phyloP scores from a whole-genome alignment of 1,284 basidiomycete species.

The Boletus semigastroideus region DNA sequence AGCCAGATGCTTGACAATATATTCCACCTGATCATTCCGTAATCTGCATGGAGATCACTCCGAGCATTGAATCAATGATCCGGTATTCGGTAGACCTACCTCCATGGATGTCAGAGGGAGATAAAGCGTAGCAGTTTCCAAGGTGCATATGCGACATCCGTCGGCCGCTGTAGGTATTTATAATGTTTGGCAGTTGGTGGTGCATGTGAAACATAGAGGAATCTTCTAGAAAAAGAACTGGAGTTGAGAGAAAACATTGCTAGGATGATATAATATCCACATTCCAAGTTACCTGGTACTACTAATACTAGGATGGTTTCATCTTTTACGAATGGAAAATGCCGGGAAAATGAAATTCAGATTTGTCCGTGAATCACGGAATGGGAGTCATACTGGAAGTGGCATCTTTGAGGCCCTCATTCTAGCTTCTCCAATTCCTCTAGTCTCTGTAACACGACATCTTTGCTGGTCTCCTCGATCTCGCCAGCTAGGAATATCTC shows the following conservation, averaged over 20 bases:
- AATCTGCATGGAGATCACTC: background rate
- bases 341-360: conserved; percentile 14
- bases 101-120: background rate
- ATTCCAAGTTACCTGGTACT: conserved; percentile 28
- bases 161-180: background rate
- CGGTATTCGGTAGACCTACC: conserved; percentile 4
- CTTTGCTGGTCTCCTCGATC: conserved; percentile 97
- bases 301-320: background rate
- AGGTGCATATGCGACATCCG: background rate
- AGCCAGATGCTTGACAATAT: background rate
- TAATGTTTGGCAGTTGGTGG: background rate
- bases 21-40: background rate
- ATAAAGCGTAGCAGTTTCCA: background rate
- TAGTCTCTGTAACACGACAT: conserved; percentile 86
- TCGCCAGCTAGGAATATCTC: conserved; percentile 99
- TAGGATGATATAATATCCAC: background rate
- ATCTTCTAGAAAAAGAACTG: background rate
- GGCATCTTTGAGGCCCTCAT: conserved; percentile 33
- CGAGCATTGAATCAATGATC: background rate
- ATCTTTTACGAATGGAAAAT: conserved; percentile 8
- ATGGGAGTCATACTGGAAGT: conserved; percentile 9
- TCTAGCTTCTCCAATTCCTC: conserved; percentile 92
- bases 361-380: conserved; percentile 4
- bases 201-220: background rate
- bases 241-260: background rate